Conservation (phyloP, 2,329 filamentous ascomycete genomes). For the Verticillium isaacii region DNA sequence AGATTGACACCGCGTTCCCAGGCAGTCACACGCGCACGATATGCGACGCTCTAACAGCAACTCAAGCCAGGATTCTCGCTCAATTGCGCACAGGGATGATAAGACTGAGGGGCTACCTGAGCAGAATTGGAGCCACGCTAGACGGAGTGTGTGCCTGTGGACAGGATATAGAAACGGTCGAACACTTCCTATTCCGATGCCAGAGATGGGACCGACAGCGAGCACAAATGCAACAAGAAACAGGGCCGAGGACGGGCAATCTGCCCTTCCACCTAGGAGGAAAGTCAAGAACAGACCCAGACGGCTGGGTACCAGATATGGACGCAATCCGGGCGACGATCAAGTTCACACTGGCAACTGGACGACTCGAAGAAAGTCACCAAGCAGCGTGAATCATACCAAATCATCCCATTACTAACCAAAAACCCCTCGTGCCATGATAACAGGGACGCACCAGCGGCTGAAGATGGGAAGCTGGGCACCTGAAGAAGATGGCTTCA, state of each 20-base stretch:
- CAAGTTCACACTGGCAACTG: conserved; percentile 21
- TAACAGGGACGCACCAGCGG: background rate
- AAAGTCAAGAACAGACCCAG: conserved; percentile 8
- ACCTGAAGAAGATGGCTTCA: conserved; percentile 1
- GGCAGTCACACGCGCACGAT: conserved; percentile 11
- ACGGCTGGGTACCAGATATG: conserved; percentile 22
- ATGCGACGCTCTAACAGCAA: conserved; percentile 13
- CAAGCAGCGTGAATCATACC: background rate
- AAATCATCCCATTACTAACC: background rate
- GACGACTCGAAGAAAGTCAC: conserved; percentile 11
- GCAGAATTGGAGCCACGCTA: conserved; percentile 3
- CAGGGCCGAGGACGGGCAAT: background rate
- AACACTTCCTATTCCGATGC: conserved; percentile 21
- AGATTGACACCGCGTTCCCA: conserved; percentile 10
- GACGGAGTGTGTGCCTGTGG: conserved; percentile 7
- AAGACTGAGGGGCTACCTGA: conserved; percentile 12
- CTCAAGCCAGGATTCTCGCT: conserved; percentile 13
- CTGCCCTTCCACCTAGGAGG: background rate
- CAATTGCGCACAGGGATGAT: conserved; percentile 15
- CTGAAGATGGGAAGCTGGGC: background rate
- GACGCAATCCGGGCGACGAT: conserved; percentile 21
- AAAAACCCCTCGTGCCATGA: background rate
- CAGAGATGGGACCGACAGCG: conserved; percentile 16
- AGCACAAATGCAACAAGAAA: background rate
- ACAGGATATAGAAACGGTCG: conserved; percentile 17